A percentile compares a stretch with the other conserved stretches of the same genome.
phyloP scores from a whole-genome alignment of 208 protist species.

The Leishmania martiniquensis region DNA sequence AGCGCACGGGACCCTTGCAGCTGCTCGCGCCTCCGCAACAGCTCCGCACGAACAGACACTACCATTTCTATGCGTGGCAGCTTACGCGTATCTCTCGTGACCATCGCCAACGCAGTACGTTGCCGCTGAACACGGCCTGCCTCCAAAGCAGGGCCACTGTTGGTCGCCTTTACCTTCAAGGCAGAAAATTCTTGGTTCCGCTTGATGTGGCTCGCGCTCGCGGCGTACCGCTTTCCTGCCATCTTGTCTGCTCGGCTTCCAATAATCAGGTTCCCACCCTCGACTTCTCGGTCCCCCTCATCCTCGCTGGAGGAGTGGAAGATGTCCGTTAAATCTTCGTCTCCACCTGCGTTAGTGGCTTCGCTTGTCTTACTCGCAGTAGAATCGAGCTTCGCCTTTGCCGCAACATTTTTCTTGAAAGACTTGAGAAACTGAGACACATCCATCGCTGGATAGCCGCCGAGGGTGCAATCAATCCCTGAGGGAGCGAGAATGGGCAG shows the following conservation, averaged over 20 bases:
- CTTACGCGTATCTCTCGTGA: neutral
- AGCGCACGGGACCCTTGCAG: slow-evolving; percentile 1
- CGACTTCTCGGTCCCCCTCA: slow-evolving; percentile 4
- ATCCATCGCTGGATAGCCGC: slow-evolving; percentile 42
- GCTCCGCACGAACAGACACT: slow-evolving; percentile 28
- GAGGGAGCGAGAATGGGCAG: neutral
- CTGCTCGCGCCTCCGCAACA: slow-evolving; percentile 31
- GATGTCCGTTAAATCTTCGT: slow-evolving; percentile 12
- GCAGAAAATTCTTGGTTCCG: slow-evolving; percentile 31
- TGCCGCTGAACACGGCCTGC: slow-evolving; percentile 9
- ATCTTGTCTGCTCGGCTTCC: slow-evolving; percentile 15
- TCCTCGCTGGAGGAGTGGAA: slow-evolving; percentile 26
- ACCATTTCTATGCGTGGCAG: slow-evolving; percentile 23
- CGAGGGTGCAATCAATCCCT: neutral
- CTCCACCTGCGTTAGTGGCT: neutral
- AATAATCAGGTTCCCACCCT: slow-evolving; percentile 3
- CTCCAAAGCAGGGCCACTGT: neutral
- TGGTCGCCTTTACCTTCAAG: slow-evolving; percentile 34
- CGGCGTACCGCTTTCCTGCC: slow-evolving; percentile 14
- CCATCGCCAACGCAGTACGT: neutral
- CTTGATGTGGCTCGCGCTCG: neutral
- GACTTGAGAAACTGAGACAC: slow-evolving; percentile 77
- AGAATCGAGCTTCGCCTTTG: neutral
- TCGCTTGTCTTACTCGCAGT: neutral
- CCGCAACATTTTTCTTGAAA: slow-evolving; percentile 47